Conservation (phyloP, 2,329 filamentous ascomycete species). For the Diaporthe velutina region DNA sequence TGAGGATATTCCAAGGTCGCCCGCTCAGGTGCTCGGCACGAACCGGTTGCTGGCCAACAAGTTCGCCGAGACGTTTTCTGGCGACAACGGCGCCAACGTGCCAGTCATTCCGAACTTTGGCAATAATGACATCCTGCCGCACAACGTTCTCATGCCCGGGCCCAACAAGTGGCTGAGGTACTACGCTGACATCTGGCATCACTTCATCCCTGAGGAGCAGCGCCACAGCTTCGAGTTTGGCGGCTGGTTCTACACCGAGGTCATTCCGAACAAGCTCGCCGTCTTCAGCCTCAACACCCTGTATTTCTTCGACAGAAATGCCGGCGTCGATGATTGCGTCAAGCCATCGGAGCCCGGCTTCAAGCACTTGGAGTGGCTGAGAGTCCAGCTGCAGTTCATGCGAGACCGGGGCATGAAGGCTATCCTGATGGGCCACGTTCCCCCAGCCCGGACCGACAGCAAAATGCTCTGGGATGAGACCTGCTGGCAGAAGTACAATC, state of each 20-base stretch:
- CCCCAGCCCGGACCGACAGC: conserved; percentile 85
- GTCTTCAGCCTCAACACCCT: conserved; percentile 97
- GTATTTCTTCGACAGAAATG: conserved; percentile 95
- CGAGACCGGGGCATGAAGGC: conserved; percentile 91
- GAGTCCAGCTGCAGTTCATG: conserved; percentile 86
- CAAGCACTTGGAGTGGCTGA: conserved; percentile 96
- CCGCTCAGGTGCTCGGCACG: conserved; percentile 80
- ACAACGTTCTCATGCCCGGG: conserved; percentile 90
- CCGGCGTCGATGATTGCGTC: conserved; percentile 91
- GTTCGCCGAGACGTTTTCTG: conserved; percentile 80
- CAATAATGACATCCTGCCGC: conserved; percentile 97
- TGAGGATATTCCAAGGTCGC: conserved; percentile 80
- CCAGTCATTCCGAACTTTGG: conserved; percentile 92
- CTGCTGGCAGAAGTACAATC: conserved; percentile 97
- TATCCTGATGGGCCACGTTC: conserved; percentile 94
- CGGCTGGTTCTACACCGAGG: conserved; percentile 95
- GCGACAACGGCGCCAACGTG: conserved; percentile 72
- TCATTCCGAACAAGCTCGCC: conserved; percentile 85
- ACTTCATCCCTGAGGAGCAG: conserved; percentile 93
- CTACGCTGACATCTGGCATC: conserved; percentile 83
- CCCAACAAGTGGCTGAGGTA: conserved; percentile 88
- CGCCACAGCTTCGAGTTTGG: conserved; percentile 91
- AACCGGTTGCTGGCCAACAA: conserved; percentile 83
- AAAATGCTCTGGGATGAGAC: conserved; percentile 96
- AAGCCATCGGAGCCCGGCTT: conserved; percentile 86